Base-by-base conservation (phyloP, 2,329 filamentous ascomycete genomes). In the Trichothecium roseum region DNA sequence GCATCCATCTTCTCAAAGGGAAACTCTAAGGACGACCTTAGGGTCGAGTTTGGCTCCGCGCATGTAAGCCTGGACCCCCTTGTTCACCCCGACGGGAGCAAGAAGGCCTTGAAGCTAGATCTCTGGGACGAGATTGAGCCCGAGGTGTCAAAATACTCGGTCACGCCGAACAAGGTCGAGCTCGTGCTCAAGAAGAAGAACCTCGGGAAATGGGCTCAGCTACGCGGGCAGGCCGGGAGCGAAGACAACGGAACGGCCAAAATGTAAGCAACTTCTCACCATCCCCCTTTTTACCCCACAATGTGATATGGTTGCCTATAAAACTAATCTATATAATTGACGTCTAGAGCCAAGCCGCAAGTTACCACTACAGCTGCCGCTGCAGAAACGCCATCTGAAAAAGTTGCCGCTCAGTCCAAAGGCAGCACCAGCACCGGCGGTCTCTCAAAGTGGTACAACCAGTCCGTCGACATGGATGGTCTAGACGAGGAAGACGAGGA, bases 391-490 rank as follows among this genome's bases (percentile, higher is more conserved):
- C 9, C 28, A 16, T n/a, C n/a, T n/a, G n/a, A n/a, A n/a, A n/a
- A n/a, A n/a, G n/a, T n/a, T n/a, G n/a, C n/a, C n/a, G n/a, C 17
- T 16, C 32, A 22, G 36, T 14, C 22, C 36, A 26, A 24, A 24
- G 20, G 20, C 22, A 18, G 5, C n/a, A n/a, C n/a, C 36, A 12
- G 15, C 14, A 15, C 29, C 10, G 54, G 36, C 2, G 89, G 88
- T 0, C 76, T 84, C 3, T 94, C 94, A 60, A 74, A 98, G 59
- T 98, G 91, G 91, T 91, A 98, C 54, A 84, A 10, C 20, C 6
- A 78, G 42, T 52, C 95, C 2, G 77, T 49, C 0, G 56, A 51
- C 1, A 64, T 66, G 0, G 68, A 72, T 2, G 68, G 75, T 1
- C 6, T 10, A 24, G 77, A 76, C 8, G 68, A 72, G 0, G 68